These are phyloP conservation scores for Plasmodiophora brassicae DNA, from an alignment of 208 protist genomes.

Conservation along the genomic window DNA sequence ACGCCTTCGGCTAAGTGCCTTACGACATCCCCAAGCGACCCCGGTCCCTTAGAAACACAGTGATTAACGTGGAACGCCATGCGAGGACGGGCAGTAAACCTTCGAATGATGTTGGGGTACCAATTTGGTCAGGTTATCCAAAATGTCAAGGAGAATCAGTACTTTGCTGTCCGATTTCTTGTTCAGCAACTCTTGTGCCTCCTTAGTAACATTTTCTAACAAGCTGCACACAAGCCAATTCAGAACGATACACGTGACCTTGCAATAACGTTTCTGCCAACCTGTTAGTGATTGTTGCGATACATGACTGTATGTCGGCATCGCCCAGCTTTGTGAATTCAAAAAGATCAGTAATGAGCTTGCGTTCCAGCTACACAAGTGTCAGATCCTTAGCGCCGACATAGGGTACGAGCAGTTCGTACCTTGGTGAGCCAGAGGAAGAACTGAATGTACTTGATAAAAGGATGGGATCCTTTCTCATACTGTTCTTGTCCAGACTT, in stretches of 20 bases:
- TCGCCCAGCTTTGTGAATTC: neutral
- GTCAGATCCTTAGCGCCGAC: neutral
- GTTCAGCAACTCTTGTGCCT: neutral
- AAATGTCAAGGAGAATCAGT: neutral
- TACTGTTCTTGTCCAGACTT: neutral
- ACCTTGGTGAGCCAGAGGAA: neutral
- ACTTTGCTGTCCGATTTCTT: constrained; percentile 5
- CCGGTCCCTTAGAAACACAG: neutral
- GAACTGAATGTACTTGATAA: neutral
- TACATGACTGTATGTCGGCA: neutral
- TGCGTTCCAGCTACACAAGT: neutral
- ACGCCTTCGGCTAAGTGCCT: neutral
- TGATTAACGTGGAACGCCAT: too few relatives aligned
- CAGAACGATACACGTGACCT: neutral
- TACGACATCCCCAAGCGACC: neutral
- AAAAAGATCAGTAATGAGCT: neutral
- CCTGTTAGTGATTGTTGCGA: neutral
- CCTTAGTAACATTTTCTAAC: neutral
- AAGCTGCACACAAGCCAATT: neutral
- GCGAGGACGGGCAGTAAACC: too few relatives aligned
- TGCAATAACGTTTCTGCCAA: neutral
- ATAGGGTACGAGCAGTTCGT: neutral
- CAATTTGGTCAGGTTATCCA: neutral
- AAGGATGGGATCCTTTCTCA: neutral
- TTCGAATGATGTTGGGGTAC: too few relatives aligned